Base-by-base conservation (phyloP, 2,329 filamentous ascomycete species). In the Nigrospora oryzae region DNA sequence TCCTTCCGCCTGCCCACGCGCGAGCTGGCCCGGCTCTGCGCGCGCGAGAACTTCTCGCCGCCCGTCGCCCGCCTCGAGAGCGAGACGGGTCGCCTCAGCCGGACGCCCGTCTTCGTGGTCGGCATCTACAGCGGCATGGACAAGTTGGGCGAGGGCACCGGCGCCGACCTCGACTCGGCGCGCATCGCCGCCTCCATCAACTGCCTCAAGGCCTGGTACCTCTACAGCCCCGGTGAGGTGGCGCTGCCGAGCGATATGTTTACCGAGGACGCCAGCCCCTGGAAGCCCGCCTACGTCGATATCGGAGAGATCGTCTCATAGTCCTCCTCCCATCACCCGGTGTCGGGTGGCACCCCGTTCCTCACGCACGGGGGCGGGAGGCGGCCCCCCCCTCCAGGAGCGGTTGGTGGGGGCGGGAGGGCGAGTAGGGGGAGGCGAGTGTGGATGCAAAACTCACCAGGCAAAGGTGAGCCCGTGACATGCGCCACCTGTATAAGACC, bases 81-180 rank as follows among this genome's bases (percentile, higher is more conserved):
- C 56, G 93, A 98, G 71, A 97, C 93, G 4, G 93, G 93, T 62
- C 81, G 93, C 47, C 65, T 77, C 54, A 93, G 86, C 57, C 80
- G 86, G 62, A 86, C 86, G 47, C 91, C 93, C 14, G 93, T 98
- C 14, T 97, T 84, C 59, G 82, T 96, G 30, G 90, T 98, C 13
- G 93, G 91, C 47, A 90, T 98, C 49, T 98, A 86, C 70, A 94
- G 86, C 53, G 93, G 91, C 42, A 73, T 75, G 49, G 90, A 98
- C 63, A 91, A 93, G 75, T 74, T 98, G 36, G 93, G 91, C 45
- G 91, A 98, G 69, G 93, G 83, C n/a, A 76, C 83, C 16, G 93
- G 86, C 19, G 71, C 84, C 40, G 90, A 79, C 64, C 70, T 97
- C 46, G 75, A 89, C 53, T 79, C 89, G 56, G 91, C 86, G 31